Percentiles rank a stretch among this genome's conserved stretches.
Conservation (phyloP, 2,329 filamentous ascomycete species). For the Pyrenophora graminea region DNA sequence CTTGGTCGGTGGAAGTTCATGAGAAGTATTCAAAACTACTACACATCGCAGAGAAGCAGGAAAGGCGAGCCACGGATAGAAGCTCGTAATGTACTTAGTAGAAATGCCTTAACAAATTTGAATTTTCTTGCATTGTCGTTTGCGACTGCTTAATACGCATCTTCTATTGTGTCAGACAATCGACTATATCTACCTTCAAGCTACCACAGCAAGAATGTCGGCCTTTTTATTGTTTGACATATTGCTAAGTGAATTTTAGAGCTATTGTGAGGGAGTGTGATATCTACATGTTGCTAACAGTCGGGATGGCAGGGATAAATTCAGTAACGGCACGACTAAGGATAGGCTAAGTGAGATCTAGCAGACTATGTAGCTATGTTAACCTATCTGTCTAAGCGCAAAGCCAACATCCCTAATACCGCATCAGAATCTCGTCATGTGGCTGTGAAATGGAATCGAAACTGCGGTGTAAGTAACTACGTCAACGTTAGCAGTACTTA, state of each 20-base stretch:
- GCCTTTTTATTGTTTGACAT: no score
- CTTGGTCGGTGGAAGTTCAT: slow-evolving; percentile 18
- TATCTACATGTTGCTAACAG: no score
- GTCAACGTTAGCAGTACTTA: no score
- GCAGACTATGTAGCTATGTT: not conserved
- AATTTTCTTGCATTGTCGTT: slow-evolving; percentile 3
- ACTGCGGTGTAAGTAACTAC: no score
- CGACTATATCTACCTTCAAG: no score
- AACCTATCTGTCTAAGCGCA: not conserved
- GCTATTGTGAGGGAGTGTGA: not conserved
- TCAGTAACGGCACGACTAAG: not conserved
- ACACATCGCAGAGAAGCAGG: slow-evolving; percentile 2
- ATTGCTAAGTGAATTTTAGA: no score
- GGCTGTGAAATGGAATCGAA: no score
- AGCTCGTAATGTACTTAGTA: not conserved
- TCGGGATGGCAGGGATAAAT: no score
- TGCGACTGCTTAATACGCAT: not conserved
- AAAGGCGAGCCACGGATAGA: not conserved
- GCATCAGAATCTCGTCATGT: not conserved
- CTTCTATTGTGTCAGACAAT: not conserved
- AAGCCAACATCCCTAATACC: not conserved
- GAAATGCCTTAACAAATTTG: not conserved
- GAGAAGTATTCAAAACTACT: slow-evolving; percentile 17
- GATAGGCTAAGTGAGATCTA: not conserved
- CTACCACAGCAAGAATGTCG: no score